Conservation (phyloP, 1,284 basidiomycete species). For the Pterulicium gracile region DNA sequence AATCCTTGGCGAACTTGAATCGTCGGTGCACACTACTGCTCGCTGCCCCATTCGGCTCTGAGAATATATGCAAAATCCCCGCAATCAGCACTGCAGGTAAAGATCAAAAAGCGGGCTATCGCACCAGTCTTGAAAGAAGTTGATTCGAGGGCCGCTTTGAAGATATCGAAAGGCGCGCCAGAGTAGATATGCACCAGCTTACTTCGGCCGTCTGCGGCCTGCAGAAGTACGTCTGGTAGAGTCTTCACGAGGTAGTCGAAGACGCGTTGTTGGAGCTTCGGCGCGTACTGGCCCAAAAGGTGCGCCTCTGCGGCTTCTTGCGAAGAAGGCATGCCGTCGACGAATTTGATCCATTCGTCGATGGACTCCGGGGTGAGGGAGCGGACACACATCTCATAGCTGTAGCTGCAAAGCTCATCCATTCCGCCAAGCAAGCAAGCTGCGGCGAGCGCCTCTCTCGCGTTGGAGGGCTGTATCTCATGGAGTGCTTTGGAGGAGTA, state of each 20-base stretch:
- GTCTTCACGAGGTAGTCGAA: constrained; percentile 67
- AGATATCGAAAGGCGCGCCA: constrained; percentile 71
- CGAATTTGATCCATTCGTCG: constrained; percentile 65
- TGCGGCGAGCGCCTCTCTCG: constrained; percentile 72
- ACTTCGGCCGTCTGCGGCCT: constrained; percentile 41
- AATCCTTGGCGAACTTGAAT: constrained; percentile 85
- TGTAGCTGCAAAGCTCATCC: constrained; percentile 69
- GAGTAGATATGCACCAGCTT: constrained; percentile 61
- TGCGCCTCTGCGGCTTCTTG: constrained; percentile 41
- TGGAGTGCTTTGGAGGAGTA: constrained; percentile 64
- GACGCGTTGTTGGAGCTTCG: constrained; percentile 58
- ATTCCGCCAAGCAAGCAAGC: constrained; percentile 76
- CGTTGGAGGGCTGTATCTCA: constrained; percentile 63
- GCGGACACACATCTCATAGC: constrained; percentile 67
- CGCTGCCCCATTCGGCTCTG: too few relatives aligned
- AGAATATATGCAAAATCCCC: neutral
- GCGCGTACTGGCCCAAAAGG: constrained; percentile 65
- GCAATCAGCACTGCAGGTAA: neutral
- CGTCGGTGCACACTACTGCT: constrained; percentile 41
- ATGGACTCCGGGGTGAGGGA: constrained; percentile 69
- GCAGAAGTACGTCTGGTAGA: constrained; percentile 49
- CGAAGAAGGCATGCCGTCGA: constrained; percentile 45
- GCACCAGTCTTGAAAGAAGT: constrained; percentile 67
- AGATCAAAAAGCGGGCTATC: constrained; percentile 18
- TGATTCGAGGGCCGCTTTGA: constrained; percentile 70